Evolutionary conservation across 768 basidiomycete genomes (phyloP), one percentile per base, ranked within the genome.

Genomic region (Pleurotus platypus): DNA sequence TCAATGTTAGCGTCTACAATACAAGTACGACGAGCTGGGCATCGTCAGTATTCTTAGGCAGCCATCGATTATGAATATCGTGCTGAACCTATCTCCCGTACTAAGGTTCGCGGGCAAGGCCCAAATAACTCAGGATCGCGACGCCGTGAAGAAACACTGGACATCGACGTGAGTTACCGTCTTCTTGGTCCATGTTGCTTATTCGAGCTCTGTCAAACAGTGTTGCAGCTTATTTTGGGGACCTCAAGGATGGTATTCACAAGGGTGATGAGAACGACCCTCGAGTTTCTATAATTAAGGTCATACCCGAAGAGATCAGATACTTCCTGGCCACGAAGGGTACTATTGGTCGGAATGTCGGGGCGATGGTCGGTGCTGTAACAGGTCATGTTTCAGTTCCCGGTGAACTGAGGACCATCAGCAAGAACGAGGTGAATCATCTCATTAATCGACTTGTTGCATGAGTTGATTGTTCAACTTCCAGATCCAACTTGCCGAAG

Each of bases 231-330:
- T 97, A 92, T 79, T 95, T 95, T 63, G 92, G 90, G 38, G 88
- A 96, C 66, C 75, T 94, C 55, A 86, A 86, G 30, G 93, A 96
- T 61, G 90, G 90, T 15, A 72, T 88, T 5, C 93, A 94, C 69
- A 87, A 84, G 63, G 94, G 93, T n/a, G 83, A 87, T 63, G 78
- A 78, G 27, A 73, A 78, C 47, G 94, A 96, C 61, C 91, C 93
- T 0, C 83, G 94, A 22, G 79, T 97, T 3, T 79, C 85, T 5
- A 69, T 90, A 37, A 90, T 96, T 61, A 83, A 92, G 67, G 81
- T 97, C 55, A 70, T 87, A 53, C 91, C 92, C 0, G 78, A 84
- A 37, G 87, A 90, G 74, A 88, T 97, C 61, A 80, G 86, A 55
- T 95, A 92, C 66, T 96, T 87, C 85, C 72, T 86, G 56, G 77